Percentiles rank a stretch among this genome's conserved stretches.
Evolutionary conservation across 768 basidiomycete species (phyloP).

Genomic region (Boletus subcaerulescens): DNA sequence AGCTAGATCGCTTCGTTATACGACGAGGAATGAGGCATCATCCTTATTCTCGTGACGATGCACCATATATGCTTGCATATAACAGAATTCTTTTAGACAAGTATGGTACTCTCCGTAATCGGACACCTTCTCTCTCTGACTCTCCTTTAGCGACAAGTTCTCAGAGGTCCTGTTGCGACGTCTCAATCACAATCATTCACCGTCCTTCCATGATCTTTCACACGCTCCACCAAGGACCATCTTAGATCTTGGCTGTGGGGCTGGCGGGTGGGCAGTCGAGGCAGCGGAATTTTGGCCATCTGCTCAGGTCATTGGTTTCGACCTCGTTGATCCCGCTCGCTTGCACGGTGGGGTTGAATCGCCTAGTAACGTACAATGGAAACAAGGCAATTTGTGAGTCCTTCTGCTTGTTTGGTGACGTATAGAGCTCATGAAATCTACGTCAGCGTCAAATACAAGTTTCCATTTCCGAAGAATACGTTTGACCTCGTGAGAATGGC

Average conservation of each 20-base stretch:
- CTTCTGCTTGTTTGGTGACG: neutral
- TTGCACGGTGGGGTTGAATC: constrained; percentile 36
- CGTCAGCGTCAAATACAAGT: constrained; percentile 46
- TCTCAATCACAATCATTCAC: constrained; percentile 51
- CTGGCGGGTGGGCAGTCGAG: constrained; percentile 64
- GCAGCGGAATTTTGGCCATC: constrained; percentile 62
- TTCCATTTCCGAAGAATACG: constrained; percentile 60
- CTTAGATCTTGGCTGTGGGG: constrained; percentile 76
- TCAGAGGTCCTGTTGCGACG: constrained; percentile 51
- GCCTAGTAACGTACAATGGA: constrained; percentile 44
- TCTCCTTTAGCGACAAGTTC: constrained; percentile 53
- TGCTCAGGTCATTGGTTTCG: constrained; percentile 61
- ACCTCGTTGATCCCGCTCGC: constrained; percentile 45
- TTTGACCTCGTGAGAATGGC: constrained; percentile 79
- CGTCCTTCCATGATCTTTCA: constrained; percentile 57
- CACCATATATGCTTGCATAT: constrained; percentile 68
- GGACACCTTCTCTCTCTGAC: constrained; percentile 10
- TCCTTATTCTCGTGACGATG: constrained; percentile 46
- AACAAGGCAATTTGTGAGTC: constrained; percentile 68
- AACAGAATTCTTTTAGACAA: constrained; percentile 54
- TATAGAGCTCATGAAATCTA: constrained; percentile 13
- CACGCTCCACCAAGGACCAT: constrained; percentile 50
- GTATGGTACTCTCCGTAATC: constrained; percentile 36
- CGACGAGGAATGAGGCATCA: constrained; percentile 47
- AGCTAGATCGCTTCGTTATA: constrained; percentile 21